A percentile compares a stretch with the other conserved stretches of the same genome.
phyloP scores from a whole-genome alignment of 306 rosid genomes.

The Chamaecrista fasciculata region DNA sequence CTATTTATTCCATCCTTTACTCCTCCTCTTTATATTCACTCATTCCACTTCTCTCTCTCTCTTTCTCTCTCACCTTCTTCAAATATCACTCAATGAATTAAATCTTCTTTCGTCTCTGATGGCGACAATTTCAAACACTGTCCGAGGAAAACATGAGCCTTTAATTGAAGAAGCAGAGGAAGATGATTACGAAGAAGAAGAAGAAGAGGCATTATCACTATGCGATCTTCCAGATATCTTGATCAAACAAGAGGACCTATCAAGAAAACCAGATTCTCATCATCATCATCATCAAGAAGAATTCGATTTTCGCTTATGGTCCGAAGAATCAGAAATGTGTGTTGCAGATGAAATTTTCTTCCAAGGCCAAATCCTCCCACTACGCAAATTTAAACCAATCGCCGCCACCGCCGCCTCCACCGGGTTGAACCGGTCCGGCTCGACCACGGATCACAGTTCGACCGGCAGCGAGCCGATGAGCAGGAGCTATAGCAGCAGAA shows the following conservation, averaged over 20 bases:
- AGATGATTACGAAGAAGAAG: conserved; percentile 7
- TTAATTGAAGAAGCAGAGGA: neutral
- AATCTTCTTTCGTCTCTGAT: conserved; percentile 36
- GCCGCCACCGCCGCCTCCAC: neutral
- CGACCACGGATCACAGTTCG: conserved; percentile 38
- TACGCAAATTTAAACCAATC: conserved; percentile 58
- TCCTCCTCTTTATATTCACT: conserved; percentile 36
- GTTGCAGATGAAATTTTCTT: conserved; percentile 80
- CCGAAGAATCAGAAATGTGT: conserved; percentile 56
- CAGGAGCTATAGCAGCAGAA: conserved; percentile 49
- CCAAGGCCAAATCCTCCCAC: conserved; percentile 73
- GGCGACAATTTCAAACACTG: conserved; percentile 37
- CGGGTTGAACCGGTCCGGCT: conserved; percentile 30
- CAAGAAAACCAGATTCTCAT: conserved; percentile 4
- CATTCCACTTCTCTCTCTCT: conserved; percentile 38
- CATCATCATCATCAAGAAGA: conserved; percentile 40
- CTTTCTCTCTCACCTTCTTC: conserved; percentile 29
- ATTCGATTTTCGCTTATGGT: conserved; percentile 55
- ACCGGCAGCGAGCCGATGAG: neutral
- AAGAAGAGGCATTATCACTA: conserved; percentile 60
- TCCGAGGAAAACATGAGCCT: conserved; percentile 25
- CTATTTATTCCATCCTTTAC: conserved; percentile 22
- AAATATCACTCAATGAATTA: conserved; percentile 18
- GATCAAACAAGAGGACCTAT: conserved; percentile 21
- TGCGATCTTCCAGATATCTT: conserved; percentile 63